Evolutionary conservation across 352 stramenopile genomes (phyloP), one percentile per base, ranked within the genome.

Genomic region (Phytopythium litorale): DNA sequence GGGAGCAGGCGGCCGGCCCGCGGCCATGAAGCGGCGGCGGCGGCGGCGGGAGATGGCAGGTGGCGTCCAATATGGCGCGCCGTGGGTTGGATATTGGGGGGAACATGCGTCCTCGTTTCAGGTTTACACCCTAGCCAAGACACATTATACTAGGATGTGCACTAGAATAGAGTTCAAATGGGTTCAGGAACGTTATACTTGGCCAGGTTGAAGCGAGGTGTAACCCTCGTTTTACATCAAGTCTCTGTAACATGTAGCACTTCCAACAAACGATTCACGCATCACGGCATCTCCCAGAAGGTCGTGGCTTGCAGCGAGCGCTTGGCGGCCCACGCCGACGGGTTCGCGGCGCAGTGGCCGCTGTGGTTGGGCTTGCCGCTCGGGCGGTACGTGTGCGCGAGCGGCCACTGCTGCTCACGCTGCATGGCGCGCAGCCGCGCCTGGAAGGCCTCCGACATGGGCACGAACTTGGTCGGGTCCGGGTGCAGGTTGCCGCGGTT

Each of bases 401-500:
- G 55, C 19, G 63, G 55, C 74, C 76, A 86, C n/a, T 64, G n/a
- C 30, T 68, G 42, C 58, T 68, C 58, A 19, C 51, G 63, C 28
- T 69, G 71, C 50, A 79, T 55, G 23, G 35, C 53, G 4, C 74
- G 74, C 1, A 87, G 65, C 21, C 68, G 66, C 12, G 30, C 33
- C 64, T 84, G 62, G 56, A 84, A 84, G 11, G 23, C 58, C 16
- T 58, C 56, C 42, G 70, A 70, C 72, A 86, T 76, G 15, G 70
- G 73, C 18, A 78, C 64, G 23, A 81, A 62, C 25, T 68, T 65
- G 33, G 79, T 66, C 59, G 78, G 76, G 64, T 87, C 65, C 51
- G 76, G 58, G 57, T 83, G 73, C 62, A 89, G 56, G 61, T 88
- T 89, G 15, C 80, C 78, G 37, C 78, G 73, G 70, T 88, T 90